phyloP scores from a whole-genome alignment of 805 yeast species.

The Sugiyamaella qingdaonensis region DNA sequence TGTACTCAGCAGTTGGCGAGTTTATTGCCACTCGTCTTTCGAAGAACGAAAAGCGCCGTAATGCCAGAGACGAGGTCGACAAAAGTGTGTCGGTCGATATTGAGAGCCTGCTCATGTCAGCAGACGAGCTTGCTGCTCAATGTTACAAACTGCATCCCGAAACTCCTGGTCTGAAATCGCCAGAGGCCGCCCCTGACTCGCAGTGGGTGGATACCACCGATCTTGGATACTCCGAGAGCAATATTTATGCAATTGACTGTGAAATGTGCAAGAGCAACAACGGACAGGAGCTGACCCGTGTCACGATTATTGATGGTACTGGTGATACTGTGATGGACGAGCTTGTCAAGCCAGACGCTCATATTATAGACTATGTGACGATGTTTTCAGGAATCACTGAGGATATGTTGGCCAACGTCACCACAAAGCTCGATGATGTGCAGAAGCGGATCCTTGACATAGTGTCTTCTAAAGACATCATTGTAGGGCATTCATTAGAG shows the following conservation, averaged over 20 bases:
- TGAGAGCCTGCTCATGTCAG: slow-evolving; percentile 49
- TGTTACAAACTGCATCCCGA: slow-evolving; percentile 60
- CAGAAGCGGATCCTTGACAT: slow-evolving; percentile 51
- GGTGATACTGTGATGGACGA: slow-evolving; percentile 58
- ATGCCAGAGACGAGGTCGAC: slow-evolving; percentile 29
- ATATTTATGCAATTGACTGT: slow-evolving; percentile 81
- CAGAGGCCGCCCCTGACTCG: neutral
- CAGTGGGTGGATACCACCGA: slow-evolving; percentile 51
- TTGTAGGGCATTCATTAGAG: slow-evolving; percentile 89
- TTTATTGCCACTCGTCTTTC: slow-evolving; percentile 55
- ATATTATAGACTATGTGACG: slow-evolving; percentile 77
- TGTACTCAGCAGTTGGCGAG: slow-evolving; percentile 52
- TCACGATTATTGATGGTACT: slow-evolving; percentile 65
- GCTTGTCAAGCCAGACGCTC: slow-evolving; percentile 71
- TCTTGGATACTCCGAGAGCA: slow-evolving; percentile 43
- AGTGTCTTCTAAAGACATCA: slow-evolving; percentile 54
- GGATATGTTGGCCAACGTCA: slow-evolving; percentile 56
- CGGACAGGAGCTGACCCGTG: slow-evolving; percentile 62
- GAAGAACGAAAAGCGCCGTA: slow-evolving; percentile 46
- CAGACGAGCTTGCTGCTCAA: slow-evolving; percentile 45
- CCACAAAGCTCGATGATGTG: slow-evolving; percentile 61
- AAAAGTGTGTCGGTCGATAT: slow-evolving; percentile 32
- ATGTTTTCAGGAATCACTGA: slow-evolving; percentile 82
- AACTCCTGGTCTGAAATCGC: slow-evolving; percentile 17
- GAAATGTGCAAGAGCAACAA: slow-evolving; percentile 74